phyloP scores from a whole-genome alignment of 805 yeast genomes.

The Zygosaccharomyces gambellarensis region DNA sequence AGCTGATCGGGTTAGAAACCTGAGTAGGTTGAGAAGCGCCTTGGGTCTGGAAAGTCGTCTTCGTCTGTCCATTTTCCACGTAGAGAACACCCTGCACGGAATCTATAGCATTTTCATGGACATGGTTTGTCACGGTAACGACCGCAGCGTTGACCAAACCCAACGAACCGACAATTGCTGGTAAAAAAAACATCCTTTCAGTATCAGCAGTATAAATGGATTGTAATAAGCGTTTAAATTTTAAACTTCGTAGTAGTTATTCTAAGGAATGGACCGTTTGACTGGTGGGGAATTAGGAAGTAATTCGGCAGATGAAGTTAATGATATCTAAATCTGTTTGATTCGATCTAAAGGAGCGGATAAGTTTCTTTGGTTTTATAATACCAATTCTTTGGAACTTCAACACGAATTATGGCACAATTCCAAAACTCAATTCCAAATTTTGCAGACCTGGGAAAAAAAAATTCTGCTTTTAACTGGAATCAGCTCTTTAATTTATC shows the following conservation, averaged over 20 bases:
- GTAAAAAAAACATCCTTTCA: neutral
- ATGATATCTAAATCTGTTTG: neutral
- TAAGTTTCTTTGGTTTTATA: constrained; percentile 4
- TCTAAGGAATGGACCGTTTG: constrained; percentile 4
- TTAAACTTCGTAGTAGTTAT: neutral
- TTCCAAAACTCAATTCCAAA: neutral
- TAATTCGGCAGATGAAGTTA: neutral
- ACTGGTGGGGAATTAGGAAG: neutral
- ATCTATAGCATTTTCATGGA: constrained; percentile 22
- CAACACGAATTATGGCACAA: neutral
- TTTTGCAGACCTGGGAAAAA: neutral
- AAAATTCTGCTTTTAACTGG: neutral
- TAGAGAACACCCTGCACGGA: constrained; percentile 27
- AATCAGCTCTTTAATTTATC: constrained; percentile 2
- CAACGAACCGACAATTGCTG: constrained; percentile 1
- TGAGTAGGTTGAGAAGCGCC: constrained; percentile 13
- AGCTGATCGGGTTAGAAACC: constrained; percentile 12
- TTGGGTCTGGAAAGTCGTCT: constrained; percentile 23
- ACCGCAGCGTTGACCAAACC: constrained; percentile 22
- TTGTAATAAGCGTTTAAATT: neutral
- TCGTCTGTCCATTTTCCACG: constrained; percentile 25
- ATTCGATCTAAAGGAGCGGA: constrained; percentile 3
- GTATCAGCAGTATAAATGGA: neutral
- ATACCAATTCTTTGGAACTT: too few relatives aligned
- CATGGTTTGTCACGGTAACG: constrained; percentile 31